Evolutionary conservation across 352 stramenopile species (phyloP).

Genomic region (Globisporangium yorkense): DNA sequence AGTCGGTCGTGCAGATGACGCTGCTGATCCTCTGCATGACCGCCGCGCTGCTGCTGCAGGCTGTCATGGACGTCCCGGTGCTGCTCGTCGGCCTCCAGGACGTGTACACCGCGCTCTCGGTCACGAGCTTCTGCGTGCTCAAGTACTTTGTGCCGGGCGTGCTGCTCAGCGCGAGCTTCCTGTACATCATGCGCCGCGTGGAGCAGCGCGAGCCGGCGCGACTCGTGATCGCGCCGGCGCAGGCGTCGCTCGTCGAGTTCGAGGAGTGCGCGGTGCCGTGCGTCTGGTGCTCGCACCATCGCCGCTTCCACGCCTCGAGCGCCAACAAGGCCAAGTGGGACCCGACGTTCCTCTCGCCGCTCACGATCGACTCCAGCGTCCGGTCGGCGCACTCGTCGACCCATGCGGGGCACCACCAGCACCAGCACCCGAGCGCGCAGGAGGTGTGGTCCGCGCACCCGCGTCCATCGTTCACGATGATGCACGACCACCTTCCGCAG

Average conservation of each 20-base stretch:
- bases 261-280: constrained; percentile 66
- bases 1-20: constrained; percentile 67
- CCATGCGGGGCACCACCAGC: background rate
- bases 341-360: constrained; percentile 51
- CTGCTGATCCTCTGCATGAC: constrained; percentile 44
- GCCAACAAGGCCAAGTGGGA: constrained; percentile 53
- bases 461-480: background rate
- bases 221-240: constrained; percentile 41
- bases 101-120: constrained; percentile 25
- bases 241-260: constrained; percentile 52
- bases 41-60: constrained; percentile 35
- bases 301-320: constrained; percentile 34
- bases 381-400: constrained; percentile 33
- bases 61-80: constrained; percentile 46
- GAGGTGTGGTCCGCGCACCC: constrained; percentile 5
- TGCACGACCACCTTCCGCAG: constrained; percentile 1
- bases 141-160: constrained; percentile 51
- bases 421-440: background rate
- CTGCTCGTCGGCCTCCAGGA: constrained; percentile 20
- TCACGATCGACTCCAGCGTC: constrained; percentile 53
- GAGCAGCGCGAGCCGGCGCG: constrained; percentile 51
- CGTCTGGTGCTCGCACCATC: constrained; percentile 70
- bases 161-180: constrained; percentile 48
- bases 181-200: constrained; percentile 73
- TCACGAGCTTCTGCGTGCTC: constrained; percentile 35